phyloP scores from a whole-genome alignment of 495 filamentous ascomycete species.

The Aspergillus ostianus region DNA sequence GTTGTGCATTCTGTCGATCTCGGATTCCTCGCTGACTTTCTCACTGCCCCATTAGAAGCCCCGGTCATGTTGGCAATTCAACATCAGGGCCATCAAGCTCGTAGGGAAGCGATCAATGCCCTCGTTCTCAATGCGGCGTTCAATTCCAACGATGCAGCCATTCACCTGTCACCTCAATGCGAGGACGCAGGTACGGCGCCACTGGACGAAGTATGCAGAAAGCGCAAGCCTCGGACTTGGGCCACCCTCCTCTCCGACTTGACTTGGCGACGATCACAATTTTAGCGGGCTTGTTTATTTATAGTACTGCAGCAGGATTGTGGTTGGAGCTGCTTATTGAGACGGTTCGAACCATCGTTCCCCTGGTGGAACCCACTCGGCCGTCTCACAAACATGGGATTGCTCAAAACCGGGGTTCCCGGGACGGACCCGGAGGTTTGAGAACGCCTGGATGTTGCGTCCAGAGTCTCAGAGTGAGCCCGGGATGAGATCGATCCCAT shows the following conservation, averaged over 20 bases:
- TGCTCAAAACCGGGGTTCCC: neutral
- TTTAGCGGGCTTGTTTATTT: neutral
- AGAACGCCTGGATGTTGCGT: slow-evolving; percentile 3
- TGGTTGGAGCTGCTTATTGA: slow-evolving; percentile 1
- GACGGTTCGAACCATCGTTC: slow-evolving; percentile 11
- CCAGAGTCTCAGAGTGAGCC: slow-evolving; percentile 2
- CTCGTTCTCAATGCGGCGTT: neutral
- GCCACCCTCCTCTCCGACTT: slow-evolving; percentile 2
- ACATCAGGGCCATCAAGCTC: too few relatives aligned
- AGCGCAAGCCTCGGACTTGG: neutral
- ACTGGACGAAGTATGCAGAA: neutral
- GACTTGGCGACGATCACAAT: neutral
- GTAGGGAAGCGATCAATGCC: too few relatives aligned
- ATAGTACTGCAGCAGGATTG: neutral
- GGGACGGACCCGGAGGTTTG: slow-evolving; percentile 5
- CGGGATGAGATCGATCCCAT: neutral
- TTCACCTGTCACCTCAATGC: neutral
- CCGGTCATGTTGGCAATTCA: neutral
- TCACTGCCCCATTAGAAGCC: neutral
- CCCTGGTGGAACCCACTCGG: slow-evolving; percentile 2
- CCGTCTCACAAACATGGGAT: slow-evolving; percentile 4
- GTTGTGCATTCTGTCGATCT: slow-evolving; percentile 12
- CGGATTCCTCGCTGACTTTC: slow-evolving; percentile 5
- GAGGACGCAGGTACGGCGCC: neutral
- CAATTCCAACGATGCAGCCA: neutral